These are phyloP conservation scores for Aureobasidium sp. DNA, from an alignment of 2,329 filamentous ascomycete genomes.

Conservation along the genomic window DNA sequence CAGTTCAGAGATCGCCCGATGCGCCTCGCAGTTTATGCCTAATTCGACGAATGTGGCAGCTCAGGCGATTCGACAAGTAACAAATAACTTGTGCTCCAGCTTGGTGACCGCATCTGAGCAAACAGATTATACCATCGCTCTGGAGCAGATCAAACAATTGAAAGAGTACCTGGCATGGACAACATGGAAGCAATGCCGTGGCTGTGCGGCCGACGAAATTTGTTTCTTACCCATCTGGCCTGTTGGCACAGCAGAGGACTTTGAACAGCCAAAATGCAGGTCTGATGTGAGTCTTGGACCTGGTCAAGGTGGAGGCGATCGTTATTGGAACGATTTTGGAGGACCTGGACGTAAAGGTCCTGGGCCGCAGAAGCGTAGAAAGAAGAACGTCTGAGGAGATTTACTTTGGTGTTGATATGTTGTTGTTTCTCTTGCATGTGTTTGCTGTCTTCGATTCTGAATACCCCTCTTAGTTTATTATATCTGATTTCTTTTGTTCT, in stretches of 20 bases:
- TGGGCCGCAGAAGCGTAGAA: not conserved
- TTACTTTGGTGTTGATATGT: not conserved
- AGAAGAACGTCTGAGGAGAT: not conserved
- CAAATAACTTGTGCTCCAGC: slow-evolving; percentile 25
- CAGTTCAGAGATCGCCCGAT: slow-evolving; percentile 36
- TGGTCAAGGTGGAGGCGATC: not conserved
- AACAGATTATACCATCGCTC: slow-evolving; percentile 17
- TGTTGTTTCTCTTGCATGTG: not conserved
- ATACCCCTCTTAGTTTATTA: not conserved
- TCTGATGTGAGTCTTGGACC: slow-evolving; percentile 19
- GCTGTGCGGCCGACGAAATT: slow-evolving; percentile 46
- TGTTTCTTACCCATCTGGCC: slow-evolving; percentile 60
- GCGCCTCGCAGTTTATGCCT: slow-evolving; percentile 36
- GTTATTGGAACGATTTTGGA: slow-evolving; percentile 18
- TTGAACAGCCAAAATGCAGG: slow-evolving; percentile 39
- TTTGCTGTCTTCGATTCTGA: not conserved
- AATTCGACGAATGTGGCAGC: slow-evolving; percentile 17
- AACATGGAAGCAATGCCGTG: slow-evolving; percentile 48
- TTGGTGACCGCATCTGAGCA: slow-evolving; percentile 21
- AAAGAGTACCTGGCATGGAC: slow-evolving; percentile 49
- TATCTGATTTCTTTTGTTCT: not conserved
- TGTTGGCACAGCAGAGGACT: slow-evolving; percentile 45
- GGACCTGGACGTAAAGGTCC: not conserved
- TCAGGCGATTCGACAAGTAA: slow-evolving; percentile 23
- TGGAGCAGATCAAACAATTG: slow-evolving; percentile 31